phyloP scores from a whole-genome alignment of 768 basidiomycete genomes.

The Collybiopsis luxurians region DNA sequence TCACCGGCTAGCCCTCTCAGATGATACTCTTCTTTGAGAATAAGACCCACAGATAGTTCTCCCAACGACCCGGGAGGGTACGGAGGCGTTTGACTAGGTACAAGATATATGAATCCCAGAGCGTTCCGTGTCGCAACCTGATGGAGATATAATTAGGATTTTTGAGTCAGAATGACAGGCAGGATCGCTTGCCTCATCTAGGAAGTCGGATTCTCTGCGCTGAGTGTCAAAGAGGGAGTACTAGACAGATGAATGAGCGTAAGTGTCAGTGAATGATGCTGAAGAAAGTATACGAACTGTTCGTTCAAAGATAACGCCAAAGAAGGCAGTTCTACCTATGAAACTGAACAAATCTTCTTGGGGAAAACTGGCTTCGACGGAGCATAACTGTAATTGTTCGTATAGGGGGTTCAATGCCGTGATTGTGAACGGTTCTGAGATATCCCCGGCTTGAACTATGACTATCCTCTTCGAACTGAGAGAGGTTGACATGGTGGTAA shows the following conservation, averaged over 20 bases:
- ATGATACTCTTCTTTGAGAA: constrained; percentile 35
- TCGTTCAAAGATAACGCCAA: constrained; percentile 34
- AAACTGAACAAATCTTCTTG: constrained; percentile 40
- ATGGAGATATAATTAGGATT: no score
- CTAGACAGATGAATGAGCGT: no score
- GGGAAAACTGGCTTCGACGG: constrained; percentile 35
- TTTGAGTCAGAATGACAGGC: no score
- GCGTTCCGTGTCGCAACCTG: not conserved
- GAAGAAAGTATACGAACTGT: no score
- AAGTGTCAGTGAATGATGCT: no score
- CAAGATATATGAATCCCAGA: constrained; percentile 45
- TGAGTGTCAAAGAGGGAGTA: no score
- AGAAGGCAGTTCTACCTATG: constrained; percentile 31
- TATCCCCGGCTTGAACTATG: not conserved
- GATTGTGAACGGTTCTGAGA: not conserved
- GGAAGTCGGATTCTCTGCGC: no score
- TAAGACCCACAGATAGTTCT: constrained; percentile 60
- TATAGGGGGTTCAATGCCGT: not conserved
- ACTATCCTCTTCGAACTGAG: not conserved
- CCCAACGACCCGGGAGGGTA: constrained; percentile 17
- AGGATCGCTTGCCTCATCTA: no score
- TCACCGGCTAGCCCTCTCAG: constrained; percentile 42
- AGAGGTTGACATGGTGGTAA: constrained; percentile 18
- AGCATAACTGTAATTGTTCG: constrained; percentile 37
- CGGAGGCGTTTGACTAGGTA: constrained; percentile 25